Conservation (phyloP, 2,329 filamentous ascomycete genomes). For the Eutypa lata region DNA sequence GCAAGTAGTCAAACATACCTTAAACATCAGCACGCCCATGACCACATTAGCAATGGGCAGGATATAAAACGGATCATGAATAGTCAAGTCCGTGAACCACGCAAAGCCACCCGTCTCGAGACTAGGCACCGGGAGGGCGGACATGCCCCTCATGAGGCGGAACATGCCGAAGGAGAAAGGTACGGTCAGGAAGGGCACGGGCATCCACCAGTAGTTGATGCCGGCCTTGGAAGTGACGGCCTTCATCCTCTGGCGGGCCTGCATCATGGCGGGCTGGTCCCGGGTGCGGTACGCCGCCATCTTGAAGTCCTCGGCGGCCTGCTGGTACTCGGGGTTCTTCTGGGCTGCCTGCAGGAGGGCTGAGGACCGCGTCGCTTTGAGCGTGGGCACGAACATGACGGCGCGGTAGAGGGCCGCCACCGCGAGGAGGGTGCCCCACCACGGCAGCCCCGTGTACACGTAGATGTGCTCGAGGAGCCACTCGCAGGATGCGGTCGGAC, state of each 20-base stretch:
- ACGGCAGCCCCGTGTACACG: conserved; percentile 70
- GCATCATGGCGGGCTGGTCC: conserved; percentile 46
- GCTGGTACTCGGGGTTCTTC: conserved; percentile 53
- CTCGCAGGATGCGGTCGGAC: conserved; percentile 71
- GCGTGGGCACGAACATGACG: conserved; percentile 62
- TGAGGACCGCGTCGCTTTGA: conserved; percentile 58
- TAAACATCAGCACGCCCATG: conserved; percentile 56
- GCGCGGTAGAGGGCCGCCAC: conserved; percentile 64
- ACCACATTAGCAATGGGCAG: conserved; percentile 62
- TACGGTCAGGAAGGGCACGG: conserved; percentile 55
- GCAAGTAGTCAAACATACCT: conserved; percentile 39
- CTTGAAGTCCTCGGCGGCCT: conserved; percentile 48
- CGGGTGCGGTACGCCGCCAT: conserved; percentile 29
- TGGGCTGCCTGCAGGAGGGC: conserved; percentile 60
- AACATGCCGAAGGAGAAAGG: conserved; percentile 81
- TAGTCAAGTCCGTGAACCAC: conserved; percentile 78
- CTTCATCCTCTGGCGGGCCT: conserved; percentile 44
- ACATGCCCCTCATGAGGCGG: conserved; percentile 72
- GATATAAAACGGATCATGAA: conserved; percentile 73
- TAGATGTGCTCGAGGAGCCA: conserved; percentile 80
- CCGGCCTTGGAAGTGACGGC: conserved; percentile 53
- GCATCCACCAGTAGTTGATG: conserved; percentile 46
- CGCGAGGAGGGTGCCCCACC: conserved; percentile 73
- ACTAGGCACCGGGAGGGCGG: conserved; percentile 74
- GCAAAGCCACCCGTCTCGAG: conserved; percentile 66